Evolutionary conservation across 176 grass and related monocot species (phyloP).

Genomic region (Zea luxurians): DNA sequence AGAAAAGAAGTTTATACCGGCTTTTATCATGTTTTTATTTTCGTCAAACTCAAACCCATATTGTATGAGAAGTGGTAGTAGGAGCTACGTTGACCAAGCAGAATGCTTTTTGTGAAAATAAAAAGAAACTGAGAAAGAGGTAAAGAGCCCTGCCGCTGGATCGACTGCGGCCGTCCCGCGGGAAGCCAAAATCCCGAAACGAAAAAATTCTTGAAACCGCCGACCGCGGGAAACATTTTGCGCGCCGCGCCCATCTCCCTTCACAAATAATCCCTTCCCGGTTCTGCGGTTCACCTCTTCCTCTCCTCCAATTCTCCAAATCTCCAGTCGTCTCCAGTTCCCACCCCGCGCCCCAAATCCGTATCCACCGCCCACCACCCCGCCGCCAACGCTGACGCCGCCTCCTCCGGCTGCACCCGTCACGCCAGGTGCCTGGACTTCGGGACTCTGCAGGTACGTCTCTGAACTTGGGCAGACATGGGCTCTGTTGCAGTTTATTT

Average conservation of each 20-base stretch:
- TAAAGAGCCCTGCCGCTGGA: too few species aligned
- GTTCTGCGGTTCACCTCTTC: background rate
- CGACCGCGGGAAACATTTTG: slow-evolving; percentile 34
- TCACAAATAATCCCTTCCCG: slow-evolving; percentile 21
- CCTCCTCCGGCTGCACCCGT: background rate
- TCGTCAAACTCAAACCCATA: too few species aligned
- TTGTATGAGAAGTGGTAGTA: too few species aligned
- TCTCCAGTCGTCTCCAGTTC: background rate
- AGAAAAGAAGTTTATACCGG: too few species aligned
- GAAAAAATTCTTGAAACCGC: slow-evolving; percentile 14
- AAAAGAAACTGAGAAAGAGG: too few species aligned
- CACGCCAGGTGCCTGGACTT: background rate
- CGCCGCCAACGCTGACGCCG: background rate
- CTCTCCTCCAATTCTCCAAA: background rate
- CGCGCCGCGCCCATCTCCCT: background rate
- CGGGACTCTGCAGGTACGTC: slow-evolving; percentile 1
- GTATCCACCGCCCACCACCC: background rate
- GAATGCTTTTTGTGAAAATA: too few species aligned
- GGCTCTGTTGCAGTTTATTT: background rate
- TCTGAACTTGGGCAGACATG: background rate
- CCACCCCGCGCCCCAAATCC: background rate
- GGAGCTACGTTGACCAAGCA: too few species aligned
- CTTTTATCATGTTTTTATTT: too few species aligned
- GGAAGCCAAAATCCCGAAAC: slow-evolving; percentile 23
- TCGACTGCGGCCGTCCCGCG: slow-evolving; percentile 9